Percentiles rank a stretch among this genome's conserved stretches.
phyloP scores from a whole-genome alignment of 1,139 yeast genomes.

The Nakaseomyces nivariensis region DNA sequence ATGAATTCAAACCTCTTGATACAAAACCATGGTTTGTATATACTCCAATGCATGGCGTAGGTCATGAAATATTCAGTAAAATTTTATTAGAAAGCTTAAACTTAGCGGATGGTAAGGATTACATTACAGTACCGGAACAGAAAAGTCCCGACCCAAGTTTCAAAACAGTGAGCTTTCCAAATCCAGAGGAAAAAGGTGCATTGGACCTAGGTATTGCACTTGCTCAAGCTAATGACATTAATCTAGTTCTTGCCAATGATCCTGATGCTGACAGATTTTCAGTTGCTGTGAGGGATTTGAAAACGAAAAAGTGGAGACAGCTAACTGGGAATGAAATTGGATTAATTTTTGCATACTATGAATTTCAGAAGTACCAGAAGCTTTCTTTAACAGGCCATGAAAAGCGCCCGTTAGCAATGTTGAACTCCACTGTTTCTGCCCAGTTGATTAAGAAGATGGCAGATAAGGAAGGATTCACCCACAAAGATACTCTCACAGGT shows the following conservation, averaged over 20 bases:
- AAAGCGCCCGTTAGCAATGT: constrained; percentile 39
- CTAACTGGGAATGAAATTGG: constrained; percentile 91
- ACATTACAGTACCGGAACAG: constrained; percentile 44
- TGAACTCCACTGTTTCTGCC: constrained; percentile 88
- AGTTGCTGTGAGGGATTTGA: constrained; percentile 42
- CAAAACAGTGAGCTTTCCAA: constrained; percentile 80
- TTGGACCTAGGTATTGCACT: constrained; percentile 54
- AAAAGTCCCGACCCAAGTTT: constrained; percentile 72
- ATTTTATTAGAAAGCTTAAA: constrained; percentile 22
- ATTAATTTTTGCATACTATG: constrained; percentile 62
- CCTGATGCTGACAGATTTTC: constrained; percentile 96
- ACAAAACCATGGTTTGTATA: constrained; percentile 47
- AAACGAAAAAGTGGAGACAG: constrained; percentile 52
- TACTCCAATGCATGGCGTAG: constrained; percentile 96
- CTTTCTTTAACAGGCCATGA: constrained; percentile 6
- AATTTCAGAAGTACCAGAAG: constrained; percentile 36
- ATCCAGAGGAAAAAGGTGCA: constrained; percentile 94
- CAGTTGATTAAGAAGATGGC: constrained; percentile 74
- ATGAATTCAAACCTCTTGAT: constrained; percentile 18
- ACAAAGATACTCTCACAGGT: constrained; percentile 81
- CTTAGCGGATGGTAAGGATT: constrained; percentile 26
- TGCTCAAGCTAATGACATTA: constrained; percentile 32
- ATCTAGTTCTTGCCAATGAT: constrained; percentile 75
- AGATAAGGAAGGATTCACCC: constrained; percentile 46
- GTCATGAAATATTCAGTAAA: constrained; percentile 39